These are phyloP conservation scores for Phytophthora kernoviae DNA, from an alignment of 352 stramenopile genomes.

Conservation along the genomic window DNA sequence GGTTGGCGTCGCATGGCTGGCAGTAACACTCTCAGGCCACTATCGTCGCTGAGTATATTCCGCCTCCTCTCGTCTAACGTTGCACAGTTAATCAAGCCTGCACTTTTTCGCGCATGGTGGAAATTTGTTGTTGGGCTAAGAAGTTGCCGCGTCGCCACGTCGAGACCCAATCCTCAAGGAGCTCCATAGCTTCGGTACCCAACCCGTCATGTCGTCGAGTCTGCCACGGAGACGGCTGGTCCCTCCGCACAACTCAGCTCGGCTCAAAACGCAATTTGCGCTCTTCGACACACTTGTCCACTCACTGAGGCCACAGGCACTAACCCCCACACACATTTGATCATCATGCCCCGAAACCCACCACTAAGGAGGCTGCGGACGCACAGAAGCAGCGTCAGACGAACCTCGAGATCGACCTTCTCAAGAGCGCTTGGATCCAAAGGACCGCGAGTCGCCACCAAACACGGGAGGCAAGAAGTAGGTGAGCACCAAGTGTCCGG, in stretches of 20 bases:
- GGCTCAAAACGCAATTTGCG: conserved; percentile 45
- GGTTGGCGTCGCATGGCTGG: background rate
- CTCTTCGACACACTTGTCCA: conserved; percentile 27
- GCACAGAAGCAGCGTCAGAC: conserved; percentile 65
- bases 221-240: conserved; percentile 16
- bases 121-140: conserved; percentile 39
- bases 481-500: background rate
- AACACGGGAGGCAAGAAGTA: conserved; percentile 33
- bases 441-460: conserved; percentile 52
- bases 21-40: background rate
- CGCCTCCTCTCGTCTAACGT: conserved; percentile 31
- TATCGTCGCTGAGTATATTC: conserved; percentile 5
- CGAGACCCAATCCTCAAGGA: conserved; percentile 36
- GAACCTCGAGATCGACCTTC: conserved; percentile 67
- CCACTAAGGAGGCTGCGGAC: conserved; percentile 38
- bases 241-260: conserved; percentile 32
- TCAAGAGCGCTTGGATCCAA: conserved; percentile 66
- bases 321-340: conserved; percentile 9
- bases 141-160: conserved; percentile 36
- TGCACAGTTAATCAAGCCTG: conserved; percentile 27
- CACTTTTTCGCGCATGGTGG: conserved; percentile 37
- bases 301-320: background rate
- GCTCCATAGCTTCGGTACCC: conserved; percentile 35
- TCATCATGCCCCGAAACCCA: conserved; percentile 40
- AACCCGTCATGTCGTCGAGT: conserved; percentile 41